Conservation (phyloP, 2,329 filamentous ascomycete species). For the Aspergillus sp. region DNA sequence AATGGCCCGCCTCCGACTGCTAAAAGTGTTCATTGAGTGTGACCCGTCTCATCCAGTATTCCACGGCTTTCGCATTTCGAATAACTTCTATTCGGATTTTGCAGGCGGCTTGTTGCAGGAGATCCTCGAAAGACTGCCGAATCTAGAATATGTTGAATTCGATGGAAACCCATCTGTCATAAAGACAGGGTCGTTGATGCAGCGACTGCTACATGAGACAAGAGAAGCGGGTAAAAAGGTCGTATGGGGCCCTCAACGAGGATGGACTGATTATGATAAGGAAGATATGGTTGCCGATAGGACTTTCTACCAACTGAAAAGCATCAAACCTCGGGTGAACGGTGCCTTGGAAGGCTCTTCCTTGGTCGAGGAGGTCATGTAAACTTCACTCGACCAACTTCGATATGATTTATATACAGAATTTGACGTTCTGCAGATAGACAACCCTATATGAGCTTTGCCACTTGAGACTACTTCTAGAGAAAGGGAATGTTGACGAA, state of each 20-base stretch:
- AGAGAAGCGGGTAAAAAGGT: conserved; percentile 35
- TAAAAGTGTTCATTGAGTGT: conserved; percentile 59
- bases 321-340: not conserved
- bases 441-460: not conserved
- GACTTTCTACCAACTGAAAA: conserved; percentile 15
- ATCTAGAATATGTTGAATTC: conserved; percentile 53
- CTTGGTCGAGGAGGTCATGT: conserved; percentile 1
- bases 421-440: not conserved
- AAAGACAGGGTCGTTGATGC: conserved; percentile 52
- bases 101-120: conserved; percentile 50
- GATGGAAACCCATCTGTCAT: conserved; percentile 57
- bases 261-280: conserved; percentile 36
- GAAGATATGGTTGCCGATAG: conserved; percentile 15
- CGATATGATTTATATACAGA: not conserved
- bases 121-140: conserved; percentile 52
- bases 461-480: not conserved
- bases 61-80: conserved; percentile 57
- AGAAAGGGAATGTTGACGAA: not conserved
- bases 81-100: conserved; percentile 59
- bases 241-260: conserved; percentile 41
- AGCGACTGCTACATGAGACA: conserved; percentile 44
- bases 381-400: not conserved
- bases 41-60: conserved; percentile 57
- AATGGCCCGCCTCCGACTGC: conserved; percentile 45
- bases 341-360: not conserved